Evolutionary conservation across 768 basidiomycete species (phyloP).

Genomic region (Suillus brevipes): DNA sequence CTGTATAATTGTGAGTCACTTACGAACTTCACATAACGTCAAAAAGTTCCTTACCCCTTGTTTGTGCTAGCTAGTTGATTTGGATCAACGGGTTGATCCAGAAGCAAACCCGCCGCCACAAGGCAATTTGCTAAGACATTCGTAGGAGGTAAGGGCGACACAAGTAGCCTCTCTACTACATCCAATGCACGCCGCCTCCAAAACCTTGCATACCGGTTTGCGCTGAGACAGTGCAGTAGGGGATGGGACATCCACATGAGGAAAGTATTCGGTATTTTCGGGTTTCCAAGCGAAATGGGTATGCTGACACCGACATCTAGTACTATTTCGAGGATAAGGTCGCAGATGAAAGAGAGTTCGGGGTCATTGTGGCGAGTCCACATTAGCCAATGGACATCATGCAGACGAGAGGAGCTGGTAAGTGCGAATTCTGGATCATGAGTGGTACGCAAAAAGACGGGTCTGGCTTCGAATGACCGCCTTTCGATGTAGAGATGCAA

Average conservation of each 20-base stretch:
- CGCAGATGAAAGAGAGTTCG: slow-evolving; percentile 9
- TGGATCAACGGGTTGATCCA: slow-evolving; percentile 9
- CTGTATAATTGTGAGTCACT: background rate
- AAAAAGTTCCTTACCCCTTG: slow-evolving; percentile 7
- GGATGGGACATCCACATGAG: slow-evolving; percentile 12
- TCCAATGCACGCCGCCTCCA: slow-evolving; percentile 9
- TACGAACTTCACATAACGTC: background rate
- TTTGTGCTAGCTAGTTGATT: slow-evolving; percentile 6
- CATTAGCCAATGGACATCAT: slow-evolving; percentile 7
- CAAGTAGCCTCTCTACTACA: slow-evolving; percentile 7
- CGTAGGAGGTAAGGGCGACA: slow-evolving; percentile 5
- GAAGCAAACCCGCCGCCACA: slow-evolving; percentile 8
- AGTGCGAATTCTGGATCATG: slow-evolving; percentile 1
- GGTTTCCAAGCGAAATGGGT: slow-evolving; percentile 3
- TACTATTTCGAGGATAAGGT: background rate
- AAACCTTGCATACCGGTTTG: slow-evolving; percentile 1
- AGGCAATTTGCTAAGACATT: slow-evolving; percentile 11
- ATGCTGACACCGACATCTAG: slow-evolving; percentile 6
- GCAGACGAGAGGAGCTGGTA: slow-evolving; percentile 4
- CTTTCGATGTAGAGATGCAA: slow-evolving; percentile 7
- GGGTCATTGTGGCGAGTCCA: slow-evolving; percentile 6
- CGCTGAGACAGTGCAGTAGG: slow-evolving; percentile 8
- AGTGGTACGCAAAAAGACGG: background rate
- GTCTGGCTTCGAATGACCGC: slow-evolving; percentile 6
- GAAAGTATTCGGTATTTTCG: slow-evolving; percentile 9